Evolutionary conservation across 805 yeast genomes (phyloP).

Genomic region (Wickerhamia fluorescens): DNA sequence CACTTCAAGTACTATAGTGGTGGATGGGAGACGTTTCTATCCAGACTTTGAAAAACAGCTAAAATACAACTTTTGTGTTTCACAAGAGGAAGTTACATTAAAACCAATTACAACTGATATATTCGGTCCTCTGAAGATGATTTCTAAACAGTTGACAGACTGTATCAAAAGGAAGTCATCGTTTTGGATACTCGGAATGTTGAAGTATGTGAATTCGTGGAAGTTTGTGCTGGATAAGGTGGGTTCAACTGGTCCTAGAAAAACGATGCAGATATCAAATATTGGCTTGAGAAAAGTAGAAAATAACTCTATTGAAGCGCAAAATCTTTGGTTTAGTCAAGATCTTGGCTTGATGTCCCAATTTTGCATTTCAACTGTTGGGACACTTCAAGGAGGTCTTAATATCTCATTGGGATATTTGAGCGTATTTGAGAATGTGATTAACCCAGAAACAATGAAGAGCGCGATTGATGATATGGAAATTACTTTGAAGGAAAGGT

Average conservation of each 20-base stretch:
- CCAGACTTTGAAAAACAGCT: conserved; percentile 2
- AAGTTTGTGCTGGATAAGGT: background rate
- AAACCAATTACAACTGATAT: background rate
- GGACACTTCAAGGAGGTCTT: conserved; percentile 11
- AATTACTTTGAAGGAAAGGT: too few species aligned
- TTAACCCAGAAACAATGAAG: background rate
- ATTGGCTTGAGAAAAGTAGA: conserved; percentile 10
- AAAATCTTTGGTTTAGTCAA: conserved; percentile 14
- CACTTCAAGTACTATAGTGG: conserved; percentile 5
- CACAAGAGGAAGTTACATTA: conserved; percentile 1
- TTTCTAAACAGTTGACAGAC: background rate
- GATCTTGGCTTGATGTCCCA: conserved; percentile 9
- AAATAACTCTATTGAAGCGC: conserved; percentile 5
- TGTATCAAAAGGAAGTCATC: too few species aligned
- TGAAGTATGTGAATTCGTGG: conserved; percentile 1
- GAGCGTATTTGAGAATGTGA: conserved; percentile 4
- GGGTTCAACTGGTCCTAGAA: conserved; percentile 1
- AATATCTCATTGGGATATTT: conserved; percentile 10
- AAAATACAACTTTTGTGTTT: conserved; percentile 2
- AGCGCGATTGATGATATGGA: conserved; percentile 2
- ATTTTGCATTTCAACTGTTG: conserved; percentile 8
- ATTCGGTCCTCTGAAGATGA: background rate
- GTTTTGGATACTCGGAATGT: conserved; percentile 4
- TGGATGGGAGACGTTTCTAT: conserved; percentile 9
- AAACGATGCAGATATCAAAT: conserved; percentile 14